These are phyloP conservation scores for Alternaria arbusti DNA, from an alignment of 2,329 filamentous ascomycete species.

Conservation along the genomic window DNA sequence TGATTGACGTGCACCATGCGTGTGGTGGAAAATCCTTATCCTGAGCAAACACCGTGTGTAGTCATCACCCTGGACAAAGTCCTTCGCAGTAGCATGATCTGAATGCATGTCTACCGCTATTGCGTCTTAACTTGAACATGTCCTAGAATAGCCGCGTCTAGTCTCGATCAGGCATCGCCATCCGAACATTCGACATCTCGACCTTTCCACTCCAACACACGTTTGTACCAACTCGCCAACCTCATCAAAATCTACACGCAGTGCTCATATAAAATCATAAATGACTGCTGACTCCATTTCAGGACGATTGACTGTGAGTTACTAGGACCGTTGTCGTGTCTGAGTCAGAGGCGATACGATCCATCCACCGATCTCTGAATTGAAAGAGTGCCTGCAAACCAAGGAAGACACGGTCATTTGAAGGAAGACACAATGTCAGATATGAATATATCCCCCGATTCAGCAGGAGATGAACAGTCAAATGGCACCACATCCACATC, in stretches of 20 bases:
- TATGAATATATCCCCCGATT: conserved; percentile 15
- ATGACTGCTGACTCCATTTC: fast-evolving
- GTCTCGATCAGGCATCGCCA: conserved; percentile 14
- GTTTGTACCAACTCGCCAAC: background rate
- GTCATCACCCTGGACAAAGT: background rate
- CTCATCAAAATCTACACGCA: background rate
- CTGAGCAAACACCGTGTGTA: background rate
- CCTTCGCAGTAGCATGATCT: background rate
- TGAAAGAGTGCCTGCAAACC: background rate
- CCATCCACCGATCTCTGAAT: background rate
- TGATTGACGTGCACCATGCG: background rate
- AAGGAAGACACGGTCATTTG: background rate
- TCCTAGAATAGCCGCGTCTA: conserved; percentile 17
- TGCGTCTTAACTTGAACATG: background rate
- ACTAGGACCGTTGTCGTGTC: background rate
- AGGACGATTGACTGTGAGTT: background rate
- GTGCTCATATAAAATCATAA: background rate
- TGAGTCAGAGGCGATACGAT: background rate
- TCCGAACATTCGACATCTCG: background rate
- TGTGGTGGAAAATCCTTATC: background rate
- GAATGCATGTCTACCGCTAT: fast-evolving
- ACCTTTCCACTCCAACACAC: background rate
- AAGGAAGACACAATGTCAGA: conserved; percentile 17
- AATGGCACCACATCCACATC: background rate
- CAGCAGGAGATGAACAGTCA: conserved; percentile 10